These are phyloP conservation scores for Chlorella sp. DNA, from an alignment of 139 green algal genomes.

Conservation along the genomic window DNA sequence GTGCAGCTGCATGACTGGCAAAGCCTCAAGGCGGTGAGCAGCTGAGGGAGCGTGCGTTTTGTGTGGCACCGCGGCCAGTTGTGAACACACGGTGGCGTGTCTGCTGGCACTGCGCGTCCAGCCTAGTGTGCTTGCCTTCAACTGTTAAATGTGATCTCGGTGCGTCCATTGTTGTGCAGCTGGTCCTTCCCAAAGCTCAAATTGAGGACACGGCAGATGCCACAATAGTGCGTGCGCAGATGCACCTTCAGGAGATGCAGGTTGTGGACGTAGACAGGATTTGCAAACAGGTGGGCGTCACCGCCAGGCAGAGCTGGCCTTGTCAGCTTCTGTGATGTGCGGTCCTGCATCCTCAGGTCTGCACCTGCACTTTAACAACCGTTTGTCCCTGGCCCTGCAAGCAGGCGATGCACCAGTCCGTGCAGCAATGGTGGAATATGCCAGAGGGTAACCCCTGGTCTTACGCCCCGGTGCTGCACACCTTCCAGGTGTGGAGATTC, in stretches of 20 bases:
- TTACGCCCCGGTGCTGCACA: slow-evolving; percentile 75
- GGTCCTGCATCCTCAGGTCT: too few species aligned
- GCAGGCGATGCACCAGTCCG: slow-evolving; percentile 61
- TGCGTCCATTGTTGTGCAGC: neutral
- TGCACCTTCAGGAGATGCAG: slow-evolving; percentile 76
- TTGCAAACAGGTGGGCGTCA: slow-evolving; percentile 38
- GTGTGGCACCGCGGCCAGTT: neutral
- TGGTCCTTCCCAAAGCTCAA: slow-evolving; percentile 59
- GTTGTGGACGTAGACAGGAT: slow-evolving; percentile 61
- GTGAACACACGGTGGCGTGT: neutral
- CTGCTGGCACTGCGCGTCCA: too few species aligned
- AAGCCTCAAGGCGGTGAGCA: slow-evolving; percentile 61
- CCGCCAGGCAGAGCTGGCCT: neutral
- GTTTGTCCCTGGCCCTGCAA: neutral
- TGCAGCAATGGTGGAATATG: slow-evolving; percentile 91
- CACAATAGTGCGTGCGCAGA: slow-evolving; percentile 80
- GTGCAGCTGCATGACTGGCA: slow-evolving; percentile 91
- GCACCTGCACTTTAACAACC: too few species aligned
- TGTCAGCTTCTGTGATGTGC: too few species aligned
- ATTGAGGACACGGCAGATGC: slow-evolving; percentile 79
- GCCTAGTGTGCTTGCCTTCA: too few species aligned
- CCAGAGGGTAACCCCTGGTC: slow-evolving; percentile 77
- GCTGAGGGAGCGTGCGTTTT: neutral
- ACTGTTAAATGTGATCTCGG: neutral
- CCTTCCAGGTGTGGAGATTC: slow-evolving; percentile 64